phyloP scores from a whole-genome alignment of 1,139 yeast genomes.

The Diutina ranongensis region DNA sequence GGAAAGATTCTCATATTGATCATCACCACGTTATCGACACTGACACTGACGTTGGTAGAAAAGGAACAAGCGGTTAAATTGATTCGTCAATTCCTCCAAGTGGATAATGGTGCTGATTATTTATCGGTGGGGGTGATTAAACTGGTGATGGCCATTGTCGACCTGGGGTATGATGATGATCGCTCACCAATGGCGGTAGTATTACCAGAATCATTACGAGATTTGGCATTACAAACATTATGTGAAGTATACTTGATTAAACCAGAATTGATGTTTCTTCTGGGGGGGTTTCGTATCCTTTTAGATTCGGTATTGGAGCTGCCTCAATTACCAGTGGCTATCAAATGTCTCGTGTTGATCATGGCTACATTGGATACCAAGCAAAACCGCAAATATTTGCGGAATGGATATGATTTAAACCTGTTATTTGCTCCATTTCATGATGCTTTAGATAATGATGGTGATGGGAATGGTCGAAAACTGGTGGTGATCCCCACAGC shows the following conservation, averaged over 20 bases:
- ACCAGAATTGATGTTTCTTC: conserved; percentile 49
- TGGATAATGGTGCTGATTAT: conserved; percentile 43
- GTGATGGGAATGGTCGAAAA: not conserved
- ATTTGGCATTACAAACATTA: conserved; percentile 47
- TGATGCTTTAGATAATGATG: conserved; percentile 11
- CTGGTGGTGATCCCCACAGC: conserved; percentile 27
- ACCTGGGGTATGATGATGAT: conserved; percentile 9
- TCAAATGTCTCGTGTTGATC: conserved; percentile 44
- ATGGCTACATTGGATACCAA: conserved; percentile 51
- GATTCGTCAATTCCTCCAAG: conserved; percentile 48
- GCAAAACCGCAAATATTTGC: conserved; percentile 40
- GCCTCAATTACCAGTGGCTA: conserved; percentile 39
- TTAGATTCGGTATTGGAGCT: conserved; percentile 54
- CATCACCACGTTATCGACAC: conserved; percentile 51
- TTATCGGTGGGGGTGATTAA: conserved; percentile 59
- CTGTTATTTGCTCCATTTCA: conserved; percentile 52
- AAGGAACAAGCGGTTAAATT: conserved; percentile 72
- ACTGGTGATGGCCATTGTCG: conserved; percentile 57
- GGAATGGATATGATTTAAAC: conserved; percentile 56
- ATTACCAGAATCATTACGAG: not conserved
- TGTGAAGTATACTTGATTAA: conserved; percentile 55
- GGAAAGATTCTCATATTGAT: conserved; percentile 51
- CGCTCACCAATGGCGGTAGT: not conserved
- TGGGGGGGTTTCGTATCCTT: conserved; percentile 56
- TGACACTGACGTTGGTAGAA: conserved; percentile 41